Percentiles rank a stretch among this genome's conserved stretches.
Conservation (phyloP, 805 yeast genomes). For the Cyberlindnera saturnus region DNA sequence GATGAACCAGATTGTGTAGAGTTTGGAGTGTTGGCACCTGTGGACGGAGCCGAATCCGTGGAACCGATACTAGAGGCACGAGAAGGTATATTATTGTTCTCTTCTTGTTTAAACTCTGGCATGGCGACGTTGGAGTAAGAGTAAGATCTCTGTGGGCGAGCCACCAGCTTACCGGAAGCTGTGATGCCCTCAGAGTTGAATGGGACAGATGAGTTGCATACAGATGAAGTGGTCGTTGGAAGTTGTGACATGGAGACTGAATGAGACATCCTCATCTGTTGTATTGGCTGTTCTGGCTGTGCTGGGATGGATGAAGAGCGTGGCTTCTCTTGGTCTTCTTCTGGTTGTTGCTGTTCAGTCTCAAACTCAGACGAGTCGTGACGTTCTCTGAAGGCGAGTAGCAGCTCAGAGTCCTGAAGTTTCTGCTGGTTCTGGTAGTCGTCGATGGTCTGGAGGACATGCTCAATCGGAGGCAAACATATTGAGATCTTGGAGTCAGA, state of each 20-base stretch:
- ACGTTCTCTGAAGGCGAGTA: slow-evolving; percentile 19
- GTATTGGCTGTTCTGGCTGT: neutral
- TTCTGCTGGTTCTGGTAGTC: slow-evolving; percentile 23
- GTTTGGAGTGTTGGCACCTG: slow-evolving; percentile 6
- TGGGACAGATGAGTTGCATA: neutral
- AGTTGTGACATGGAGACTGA: slow-evolving; percentile 1
- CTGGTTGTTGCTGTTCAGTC: neutral
- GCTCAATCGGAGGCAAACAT: slow-evolving; percentile 21
- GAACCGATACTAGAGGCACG: slow-evolving; percentile 16
- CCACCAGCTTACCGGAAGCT: slow-evolving; percentile 4
- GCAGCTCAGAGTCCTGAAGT: slow-evolving; percentile 23
- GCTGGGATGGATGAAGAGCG: neutral
- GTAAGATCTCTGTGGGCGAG: slow-evolving; percentile 1
- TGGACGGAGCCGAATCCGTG: slow-evolving; percentile 7
- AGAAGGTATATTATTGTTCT: slow-evolving; percentile 1
- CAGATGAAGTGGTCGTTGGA: neutral
- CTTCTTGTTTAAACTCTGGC: neutral
- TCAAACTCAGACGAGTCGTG: slow-evolving; percentile 3
- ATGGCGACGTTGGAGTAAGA: neutral
- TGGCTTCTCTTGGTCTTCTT: neutral
- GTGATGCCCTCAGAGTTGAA: slow-evolving; percentile 1
- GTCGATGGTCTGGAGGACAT: slow-evolving; percentile 21
- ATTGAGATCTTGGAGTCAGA: slow-evolving; percentile 2
- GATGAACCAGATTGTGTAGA: neutral
- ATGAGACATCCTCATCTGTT: neutral